phyloP scores from a whole-genome alignment of 495 filamentous ascomycete genomes.

The Aspergillus nidulans region DNA sequence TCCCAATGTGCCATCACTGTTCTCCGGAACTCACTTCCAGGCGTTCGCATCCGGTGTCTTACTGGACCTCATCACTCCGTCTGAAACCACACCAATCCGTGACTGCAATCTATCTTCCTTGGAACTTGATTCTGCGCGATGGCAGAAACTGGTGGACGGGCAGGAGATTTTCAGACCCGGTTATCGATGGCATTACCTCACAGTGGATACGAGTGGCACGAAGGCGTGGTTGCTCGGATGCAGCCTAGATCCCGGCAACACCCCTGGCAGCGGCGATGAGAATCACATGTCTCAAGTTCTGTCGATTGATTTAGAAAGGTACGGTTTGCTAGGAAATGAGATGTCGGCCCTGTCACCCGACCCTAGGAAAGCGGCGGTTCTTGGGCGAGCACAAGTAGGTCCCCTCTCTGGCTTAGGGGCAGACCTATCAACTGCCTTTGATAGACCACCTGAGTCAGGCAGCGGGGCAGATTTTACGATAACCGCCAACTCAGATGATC shows the following conservation, averaged over 20 bases:
- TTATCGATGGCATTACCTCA: conserved; percentile 97
- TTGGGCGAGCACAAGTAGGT: conserved; percentile 43
- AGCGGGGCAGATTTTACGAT: conserved; percentile 83
- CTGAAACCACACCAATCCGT: conserved; percentile 72
- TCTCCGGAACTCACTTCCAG: conserved; percentile 89
- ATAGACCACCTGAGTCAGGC: conserved; percentile 68
- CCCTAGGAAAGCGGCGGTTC: conserved; percentile 48
- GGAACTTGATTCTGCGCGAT: conserved; percentile 78
- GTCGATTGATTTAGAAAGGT: conserved; percentile 79
- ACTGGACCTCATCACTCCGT: conserved; percentile 89
- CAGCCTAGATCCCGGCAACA: conserved; percentile 58
- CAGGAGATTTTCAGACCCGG: conserved; percentile 82
- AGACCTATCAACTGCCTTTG: conserved; percentile 81
- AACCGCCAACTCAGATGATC: conserved; percentile 70
- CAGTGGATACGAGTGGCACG: conserved; percentile 85
- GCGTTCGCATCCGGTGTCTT: conserved; percentile 89
- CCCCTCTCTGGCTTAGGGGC: conserved; percentile 63
- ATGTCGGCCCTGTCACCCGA: conserved; percentile 57
- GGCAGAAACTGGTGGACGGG: conserved; percentile 91
- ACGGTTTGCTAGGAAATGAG: conserved; percentile 81
- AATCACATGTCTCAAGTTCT: conserved; percentile 93
- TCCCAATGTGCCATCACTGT: conserved; percentile 78
- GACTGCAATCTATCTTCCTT: conserved; percentile 88
- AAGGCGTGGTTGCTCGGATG: conserved; percentile 97
- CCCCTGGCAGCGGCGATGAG: conserved; percentile 56